These are phyloP conservation scores for Myotisia sp. DNA, from an alignment of 2,329 filamentous ascomycete species.

Conservation along the genomic window DNA sequence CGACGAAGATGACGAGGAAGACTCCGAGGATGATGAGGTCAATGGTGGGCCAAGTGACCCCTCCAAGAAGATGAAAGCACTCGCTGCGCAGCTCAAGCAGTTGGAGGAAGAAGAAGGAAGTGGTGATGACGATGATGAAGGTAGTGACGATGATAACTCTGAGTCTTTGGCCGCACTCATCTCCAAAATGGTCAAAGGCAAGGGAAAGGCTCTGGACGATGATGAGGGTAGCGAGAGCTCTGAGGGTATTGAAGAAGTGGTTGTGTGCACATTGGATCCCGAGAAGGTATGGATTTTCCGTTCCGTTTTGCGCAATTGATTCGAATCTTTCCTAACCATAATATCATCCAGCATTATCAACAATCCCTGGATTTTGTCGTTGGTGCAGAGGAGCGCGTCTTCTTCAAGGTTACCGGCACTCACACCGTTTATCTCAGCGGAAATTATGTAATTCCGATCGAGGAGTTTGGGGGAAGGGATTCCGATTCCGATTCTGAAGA, in stretches of 20 bases:
- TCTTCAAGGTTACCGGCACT: slow-evolving; percentile 80
- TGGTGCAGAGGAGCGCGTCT: slow-evolving; percentile 74
- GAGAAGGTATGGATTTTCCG: slow-evolving; percentile 52
- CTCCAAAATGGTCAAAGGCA: slow-evolving; percentile 44
- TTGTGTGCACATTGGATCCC: slow-evolving; percentile 90
- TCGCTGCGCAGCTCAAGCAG: slow-evolving; percentile 62
- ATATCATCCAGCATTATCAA: slow-evolving; percentile 72
- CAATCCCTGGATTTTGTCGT: slow-evolving; percentile 90
- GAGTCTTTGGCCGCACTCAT: slow-evolving; percentile 35
- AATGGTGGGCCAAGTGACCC: slow-evolving; percentile 89
- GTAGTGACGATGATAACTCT: slow-evolving; percentile 54
- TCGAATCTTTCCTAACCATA: slow-evolving; percentile 5
- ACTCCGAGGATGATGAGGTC: slow-evolving; percentile 44
- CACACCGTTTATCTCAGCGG: slow-evolving; percentile 87
- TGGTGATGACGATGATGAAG: slow-evolving; percentile 51
- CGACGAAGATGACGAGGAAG: slow-evolving; percentile 50
- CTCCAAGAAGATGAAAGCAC: slow-evolving; percentile 73
- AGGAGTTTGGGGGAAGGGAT: slow-evolving; percentile 25
- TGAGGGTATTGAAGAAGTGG: slow-evolving; percentile 67
- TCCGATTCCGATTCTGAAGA: slow-evolving; percentile 32
- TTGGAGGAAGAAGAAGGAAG: slow-evolving; percentile 48
- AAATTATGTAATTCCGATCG: slow-evolving; percentile 73
- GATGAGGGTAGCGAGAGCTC: slow-evolving; percentile 47
- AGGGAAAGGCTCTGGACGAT: slow-evolving; percentile 57
- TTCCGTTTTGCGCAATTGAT: slow-evolving; percentile 3